Percentiles rank a stretch among this genome's conserved stretches.
Evolutionary conservation across 208 protist genomes (phyloP).

Genomic region (Leishmania guyanensis): DNA sequence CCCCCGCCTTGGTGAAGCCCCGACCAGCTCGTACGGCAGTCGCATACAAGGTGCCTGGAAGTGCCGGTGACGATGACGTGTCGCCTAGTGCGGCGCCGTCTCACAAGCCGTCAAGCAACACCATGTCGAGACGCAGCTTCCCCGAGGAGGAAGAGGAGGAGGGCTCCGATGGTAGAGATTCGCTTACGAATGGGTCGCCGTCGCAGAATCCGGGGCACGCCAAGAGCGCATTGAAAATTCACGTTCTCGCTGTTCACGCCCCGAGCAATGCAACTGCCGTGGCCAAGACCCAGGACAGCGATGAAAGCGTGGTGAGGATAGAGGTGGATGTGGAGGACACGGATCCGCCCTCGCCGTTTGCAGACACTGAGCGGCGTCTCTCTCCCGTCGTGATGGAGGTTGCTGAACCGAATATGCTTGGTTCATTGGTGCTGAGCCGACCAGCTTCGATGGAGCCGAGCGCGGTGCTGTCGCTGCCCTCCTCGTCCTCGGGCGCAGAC

Average conservation of each 20-base stretch:
- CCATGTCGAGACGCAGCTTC: background rate
- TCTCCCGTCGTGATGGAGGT: conserved; percentile 23
- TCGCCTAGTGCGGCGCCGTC: conserved; percentile 6
- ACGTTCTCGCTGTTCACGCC: background rate
- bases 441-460: conserved; percentile 36
- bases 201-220: conserved; percentile 3
- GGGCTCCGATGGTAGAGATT: background rate
- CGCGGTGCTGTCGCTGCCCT: background rate
- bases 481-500: background rate
- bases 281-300: conserved; percentile 7
- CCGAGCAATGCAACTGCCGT: background rate
- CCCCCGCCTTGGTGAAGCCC: conserved; percentile 1
- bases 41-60: conserved; percentile 14
- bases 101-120: background rate
- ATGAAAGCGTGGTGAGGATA: conserved; percentile 7
- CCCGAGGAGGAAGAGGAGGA: conserved; percentile 10
- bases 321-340: conserved; percentile 29
- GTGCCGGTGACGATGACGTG: conserved; percentile 21
- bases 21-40: conserved; percentile 24
- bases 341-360: conserved; percentile 11
- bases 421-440: conserved; percentile 33
- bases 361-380: conserved; percentile 22
- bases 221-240: background rate
- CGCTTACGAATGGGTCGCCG: conserved; percentile 5
- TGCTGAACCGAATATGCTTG: conserved; percentile 27